Evolutionary conservation across 2,329 filamentous ascomycete genomes (phyloP).

Genomic region (Calonectria multiphialidica): DNA sequence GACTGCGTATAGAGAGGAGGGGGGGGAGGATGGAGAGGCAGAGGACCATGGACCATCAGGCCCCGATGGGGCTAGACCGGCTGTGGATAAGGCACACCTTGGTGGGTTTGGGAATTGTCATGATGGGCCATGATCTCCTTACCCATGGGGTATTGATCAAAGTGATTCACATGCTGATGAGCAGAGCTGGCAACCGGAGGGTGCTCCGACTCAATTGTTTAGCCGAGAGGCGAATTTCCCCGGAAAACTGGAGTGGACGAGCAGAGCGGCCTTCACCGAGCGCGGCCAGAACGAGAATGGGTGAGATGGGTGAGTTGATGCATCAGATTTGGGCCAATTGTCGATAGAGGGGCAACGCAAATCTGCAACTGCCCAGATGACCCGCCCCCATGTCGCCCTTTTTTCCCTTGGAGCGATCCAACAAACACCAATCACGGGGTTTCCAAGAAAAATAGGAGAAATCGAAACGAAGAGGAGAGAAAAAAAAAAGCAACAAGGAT

Average conservation of each 20-base stretch:
- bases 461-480: not conserved
- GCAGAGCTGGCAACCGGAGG: not conserved
- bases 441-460: not conserved
- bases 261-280: not conserved
- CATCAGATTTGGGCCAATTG: not conserved
- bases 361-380: constrained; percentile 20
- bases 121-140: constrained; percentile 16
- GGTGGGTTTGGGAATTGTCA: constrained; percentile 11
- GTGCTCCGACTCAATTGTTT: not conserved
- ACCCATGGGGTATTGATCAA: constrained; percentile 17
- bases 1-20: not conserved
- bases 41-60: constrained; percentile 20
- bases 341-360: constrained; percentile 16
- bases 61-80: constrained; percentile 26
- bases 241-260: not conserved
- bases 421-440: constrained; percentile 8
- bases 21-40: not conserved
- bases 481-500: not conserved
- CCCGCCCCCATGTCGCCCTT: constrained; percentile 6
- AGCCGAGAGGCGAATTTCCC: not conserved
- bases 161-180: not conserved
- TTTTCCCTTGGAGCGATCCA: not conserved
- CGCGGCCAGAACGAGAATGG: too few relatives aligned
- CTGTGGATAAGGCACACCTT: constrained; percentile 8
- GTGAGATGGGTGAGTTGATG: not conserved